Percentiles rank a stretch among this genome's conserved stretches.
These are phyloP conservation scores for Solanum chiquidenum DNA, from an alignment of 257 asterid genomes.

Conservation along the genomic window DNA sequence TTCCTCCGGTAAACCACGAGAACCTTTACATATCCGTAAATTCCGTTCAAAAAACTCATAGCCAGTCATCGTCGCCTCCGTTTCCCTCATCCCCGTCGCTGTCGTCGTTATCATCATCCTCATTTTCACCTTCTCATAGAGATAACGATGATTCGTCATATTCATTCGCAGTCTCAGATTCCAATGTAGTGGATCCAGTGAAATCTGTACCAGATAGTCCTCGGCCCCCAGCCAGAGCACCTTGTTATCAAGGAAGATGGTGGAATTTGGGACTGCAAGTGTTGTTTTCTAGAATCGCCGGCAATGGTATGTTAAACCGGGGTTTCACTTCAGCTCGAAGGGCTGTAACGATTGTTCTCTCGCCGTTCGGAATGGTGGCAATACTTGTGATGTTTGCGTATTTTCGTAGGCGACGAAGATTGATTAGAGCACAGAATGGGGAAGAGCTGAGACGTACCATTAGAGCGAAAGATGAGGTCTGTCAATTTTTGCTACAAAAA, in stretches of 20 bases:
- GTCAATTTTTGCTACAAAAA: constrained; percentile 14
- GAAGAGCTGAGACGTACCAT: constrained; percentile 11
- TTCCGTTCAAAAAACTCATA: background rate
- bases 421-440: background rate
- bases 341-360: constrained; percentile 5
- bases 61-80: background rate
- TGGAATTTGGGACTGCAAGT: constrained; percentile 18
- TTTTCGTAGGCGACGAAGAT: constrained; percentile 11
- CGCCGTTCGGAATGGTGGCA: constrained; percentile 3
- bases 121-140: background rate
- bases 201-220: constrained; percentile 8
- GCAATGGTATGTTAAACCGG: background rate
- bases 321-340: constrained; percentile 11
- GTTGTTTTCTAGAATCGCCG: constrained; percentile 16
- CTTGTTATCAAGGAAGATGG: background rate
- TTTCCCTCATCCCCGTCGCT: background rate
- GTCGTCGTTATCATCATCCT: background rate
- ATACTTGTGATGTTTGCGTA: constrained; percentile 5
- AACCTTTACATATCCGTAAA: constrained; percentile 36
- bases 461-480: constrained; percentile 40
- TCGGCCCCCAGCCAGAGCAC: background rate
- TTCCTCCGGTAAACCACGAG: constrained; percentile 66
- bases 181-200: background rate
- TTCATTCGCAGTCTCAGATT: constrained; percentile 27
- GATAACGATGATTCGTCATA: constrained; percentile 22